These are phyloP conservation scores for Rhizoclosmatium globosum DNA, from an alignment of 192 early-diverging fungal genomes.

Conservation along the genomic window DNA sequence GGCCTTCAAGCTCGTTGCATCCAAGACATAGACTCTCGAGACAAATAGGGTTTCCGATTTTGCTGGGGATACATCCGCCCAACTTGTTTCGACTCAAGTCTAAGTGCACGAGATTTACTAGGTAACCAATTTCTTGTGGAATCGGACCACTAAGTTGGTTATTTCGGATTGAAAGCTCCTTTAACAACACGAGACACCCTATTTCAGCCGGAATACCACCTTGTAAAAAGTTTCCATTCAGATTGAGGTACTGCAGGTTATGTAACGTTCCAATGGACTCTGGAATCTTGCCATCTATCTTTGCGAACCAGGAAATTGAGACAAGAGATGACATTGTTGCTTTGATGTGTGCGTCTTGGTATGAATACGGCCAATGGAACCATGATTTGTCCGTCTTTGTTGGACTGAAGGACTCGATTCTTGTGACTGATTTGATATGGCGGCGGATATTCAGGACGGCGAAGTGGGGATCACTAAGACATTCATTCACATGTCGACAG, in stretches of 20 bases:
- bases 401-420: neutral
- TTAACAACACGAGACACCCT: neutral
- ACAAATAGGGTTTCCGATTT: neutral
- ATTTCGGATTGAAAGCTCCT: neutral
- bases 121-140: neutral
- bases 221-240: neutral
- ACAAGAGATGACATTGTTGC: neutral
- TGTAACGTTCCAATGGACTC: neutral
- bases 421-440: neutral
- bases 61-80: neutral
- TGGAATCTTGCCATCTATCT: neutral
- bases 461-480: neutral
- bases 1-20: neutral
- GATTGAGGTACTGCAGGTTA: neutral
- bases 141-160: neutral
- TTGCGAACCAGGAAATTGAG: neutral
- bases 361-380: neutral
- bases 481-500: neutral
- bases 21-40: neutral
- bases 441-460: neutral
- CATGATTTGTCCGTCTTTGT: neutral
- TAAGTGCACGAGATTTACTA: neutral
- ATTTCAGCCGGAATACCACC: neutral
- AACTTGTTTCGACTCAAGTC: neutral
- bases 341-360: neutral